A percentile compares a stretch with the other conserved stretches of the same genome.
These are phyloP conservation scores for Marvania coccoides DNA, from an alignment of 139 green algal species.

Conservation along the genomic window DNA sequence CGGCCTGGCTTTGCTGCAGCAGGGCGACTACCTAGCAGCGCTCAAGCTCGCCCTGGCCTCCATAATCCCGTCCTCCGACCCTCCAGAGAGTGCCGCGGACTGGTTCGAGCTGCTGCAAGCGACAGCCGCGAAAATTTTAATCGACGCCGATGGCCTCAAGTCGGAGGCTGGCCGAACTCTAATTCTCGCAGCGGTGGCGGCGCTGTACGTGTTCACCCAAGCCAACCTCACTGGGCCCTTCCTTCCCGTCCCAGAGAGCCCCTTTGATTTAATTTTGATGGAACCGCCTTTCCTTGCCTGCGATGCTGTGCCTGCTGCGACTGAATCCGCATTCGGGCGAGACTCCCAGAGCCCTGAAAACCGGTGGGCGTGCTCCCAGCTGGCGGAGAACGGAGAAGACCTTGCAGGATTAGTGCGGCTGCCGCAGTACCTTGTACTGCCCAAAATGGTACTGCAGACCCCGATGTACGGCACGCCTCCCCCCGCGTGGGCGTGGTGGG, in stretches of 20 bases:
- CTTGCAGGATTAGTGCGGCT: constrained; percentile 28
- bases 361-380: constrained; percentile 32
- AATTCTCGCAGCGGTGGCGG: constrained; percentile 12
- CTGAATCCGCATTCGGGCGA: background rate
- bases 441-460: constrained; percentile 36
- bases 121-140: background rate
- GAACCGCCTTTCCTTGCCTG: background rate
- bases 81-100: constrained; percentile 12
- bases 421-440: constrained; percentile 73
- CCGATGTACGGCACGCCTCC: constrained; percentile 17
- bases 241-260: background rate
- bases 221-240: constrained; percentile 54
- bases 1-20: background rate
- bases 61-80: too few species aligned
- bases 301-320: background rate
- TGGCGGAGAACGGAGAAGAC: constrained; percentile 69
- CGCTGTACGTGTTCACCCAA: constrained; percentile 53
- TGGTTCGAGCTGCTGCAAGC: constrained; percentile 12
- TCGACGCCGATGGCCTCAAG: background rate
- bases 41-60: background rate
- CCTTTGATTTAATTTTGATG: background rate
- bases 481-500: constrained; percentile 59
- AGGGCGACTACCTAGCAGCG: background rate
- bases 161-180: background rate
- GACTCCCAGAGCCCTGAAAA: constrained; percentile 20